Conservation (phyloP, 2,329 filamentous ascomycete genomes). For the Hypoxylon sp. region DNA sequence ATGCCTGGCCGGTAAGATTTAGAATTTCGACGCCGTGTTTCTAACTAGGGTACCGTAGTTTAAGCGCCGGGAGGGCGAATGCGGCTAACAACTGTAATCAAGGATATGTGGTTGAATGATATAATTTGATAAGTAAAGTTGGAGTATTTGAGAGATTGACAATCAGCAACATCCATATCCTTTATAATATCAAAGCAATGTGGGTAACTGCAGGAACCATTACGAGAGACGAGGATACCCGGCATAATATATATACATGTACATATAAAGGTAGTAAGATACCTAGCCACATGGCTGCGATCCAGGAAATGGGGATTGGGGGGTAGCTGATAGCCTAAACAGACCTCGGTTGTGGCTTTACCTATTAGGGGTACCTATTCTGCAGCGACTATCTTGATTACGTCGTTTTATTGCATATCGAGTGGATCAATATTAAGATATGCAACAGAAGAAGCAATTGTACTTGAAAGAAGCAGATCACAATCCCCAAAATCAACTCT, state of each 20-base stretch:
- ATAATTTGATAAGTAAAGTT: not conserved
- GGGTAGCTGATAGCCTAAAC: slow-evolving; percentile 13
- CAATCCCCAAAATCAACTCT: not conserved
- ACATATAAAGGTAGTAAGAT: slow-evolving; percentile 3
- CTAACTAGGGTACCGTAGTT: not conserved
- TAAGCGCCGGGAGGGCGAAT: not conserved
- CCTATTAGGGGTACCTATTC: too few species aligned
- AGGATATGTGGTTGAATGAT: not conserved
- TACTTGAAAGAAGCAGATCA: not conserved
- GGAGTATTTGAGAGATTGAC: not conserved
- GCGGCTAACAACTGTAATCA: not conserved
- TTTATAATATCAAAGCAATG: slow-evolving; percentile 9
- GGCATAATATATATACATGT: not conserved
- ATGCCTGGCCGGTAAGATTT: not conserved
- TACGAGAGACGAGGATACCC: slow-evolving; percentile 8
- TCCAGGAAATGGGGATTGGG: slow-evolving; percentile 17
- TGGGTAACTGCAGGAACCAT: slow-evolving; percentile 6
- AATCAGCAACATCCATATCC: slow-evolving; percentile 6
- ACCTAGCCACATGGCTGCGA: slow-evolving; percentile 12
- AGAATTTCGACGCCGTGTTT: not conserved
- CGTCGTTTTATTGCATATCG: slow-evolving; percentile 4
- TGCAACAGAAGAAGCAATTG: not conserved
- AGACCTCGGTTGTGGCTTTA: slow-evolving; percentile 30
- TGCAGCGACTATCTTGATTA: slow-evolving; percentile 2
- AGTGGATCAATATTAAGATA: not conserved